Conservation (phyloP, 306 rosid genomes). For the Pueraria montana region DNA sequence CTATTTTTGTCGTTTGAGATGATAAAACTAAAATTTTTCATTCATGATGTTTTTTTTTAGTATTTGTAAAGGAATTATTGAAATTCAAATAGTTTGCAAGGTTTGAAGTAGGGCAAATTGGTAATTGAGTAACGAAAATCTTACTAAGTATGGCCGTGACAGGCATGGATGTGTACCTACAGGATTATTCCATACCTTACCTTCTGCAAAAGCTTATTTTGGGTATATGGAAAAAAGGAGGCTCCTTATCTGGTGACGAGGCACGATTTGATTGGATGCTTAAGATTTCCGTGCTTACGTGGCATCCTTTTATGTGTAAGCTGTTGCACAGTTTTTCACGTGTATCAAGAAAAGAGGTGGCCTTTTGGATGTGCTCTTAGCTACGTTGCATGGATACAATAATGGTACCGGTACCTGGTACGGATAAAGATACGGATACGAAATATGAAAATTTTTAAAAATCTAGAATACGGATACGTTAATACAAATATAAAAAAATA, state of each 20-base stretch:
- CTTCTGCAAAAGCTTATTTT: constrained; percentile 43
- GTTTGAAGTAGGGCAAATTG: constrained; percentile 11
- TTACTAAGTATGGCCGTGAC: constrained; percentile 48
- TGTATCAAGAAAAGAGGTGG: constrained; percentile 64
- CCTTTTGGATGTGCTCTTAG: constrained; percentile 53
- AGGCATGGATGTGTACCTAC: constrained; percentile 45
- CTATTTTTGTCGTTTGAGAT: not conserved
- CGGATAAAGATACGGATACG: no score
- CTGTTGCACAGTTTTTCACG: constrained; percentile 67
- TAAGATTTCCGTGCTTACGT: constrained; percentile 72
- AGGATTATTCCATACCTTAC: constrained; percentile 60
- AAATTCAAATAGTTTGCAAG: not conserved
- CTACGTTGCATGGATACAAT: no score
- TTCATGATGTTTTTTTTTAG: not conserved
- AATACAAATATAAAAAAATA: no score
- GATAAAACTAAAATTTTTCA: not conserved
- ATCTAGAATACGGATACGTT: no score
- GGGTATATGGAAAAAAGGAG: constrained; percentile 37
- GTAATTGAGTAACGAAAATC: constrained; percentile 42
- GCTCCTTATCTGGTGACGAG: constrained; percentile 82
- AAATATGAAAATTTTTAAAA: no score
- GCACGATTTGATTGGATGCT: constrained; percentile 37
- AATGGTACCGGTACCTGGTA: no score
- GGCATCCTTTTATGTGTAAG: constrained; percentile 51
- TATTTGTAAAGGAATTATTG: not conserved